Conservation (phyloP, 495 filamentous ascomycete genomes). For the Aspergillus coremiiformis region DNA sequence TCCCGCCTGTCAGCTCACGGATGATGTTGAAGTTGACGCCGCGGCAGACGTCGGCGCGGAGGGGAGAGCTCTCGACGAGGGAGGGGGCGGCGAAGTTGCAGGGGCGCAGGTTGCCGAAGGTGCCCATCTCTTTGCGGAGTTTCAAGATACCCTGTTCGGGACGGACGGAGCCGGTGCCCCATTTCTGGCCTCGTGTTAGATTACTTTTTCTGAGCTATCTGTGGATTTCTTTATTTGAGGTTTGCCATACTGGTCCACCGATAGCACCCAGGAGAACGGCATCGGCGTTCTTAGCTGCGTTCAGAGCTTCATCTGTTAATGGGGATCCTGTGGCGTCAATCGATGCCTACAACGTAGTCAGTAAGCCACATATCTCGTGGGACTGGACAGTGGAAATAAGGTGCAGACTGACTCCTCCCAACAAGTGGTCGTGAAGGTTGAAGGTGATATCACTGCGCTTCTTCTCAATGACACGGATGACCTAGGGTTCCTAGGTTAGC, state of each 20-base stretch:
- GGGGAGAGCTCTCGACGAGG: slow-evolving; percentile 79
- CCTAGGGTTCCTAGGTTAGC: slow-evolving; percentile 19
- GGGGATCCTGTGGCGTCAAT: slow-evolving; percentile 76
- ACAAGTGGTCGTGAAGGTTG: slow-evolving; percentile 84
- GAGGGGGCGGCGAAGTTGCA: slow-evolving; percentile 93
- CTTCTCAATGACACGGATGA: slow-evolving; percentile 67
- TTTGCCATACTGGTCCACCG: slow-evolving; percentile 73
- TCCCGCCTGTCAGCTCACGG: slow-evolving; percentile 88
- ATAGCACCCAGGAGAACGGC: slow-evolving; percentile 92
- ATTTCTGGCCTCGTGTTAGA: slow-evolving; percentile 52
- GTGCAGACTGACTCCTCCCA: slow-evolving; percentile 73
- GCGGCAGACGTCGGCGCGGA: slow-evolving; percentile 78
- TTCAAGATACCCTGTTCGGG: slow-evolving; percentile 91
- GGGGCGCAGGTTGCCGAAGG: slow-evolving; percentile 95
- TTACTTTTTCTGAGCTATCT: not conserved
- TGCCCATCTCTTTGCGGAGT: slow-evolving; percentile 88
- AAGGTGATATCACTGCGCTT: slow-evolving; percentile 62
- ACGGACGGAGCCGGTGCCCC: slow-evolving; percentile 82
- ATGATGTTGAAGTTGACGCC: slow-evolving; percentile 93
- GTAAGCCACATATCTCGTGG: not conserved
- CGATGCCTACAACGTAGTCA: slow-evolving; percentile 47
- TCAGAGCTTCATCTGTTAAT: slow-evolving; percentile 77
- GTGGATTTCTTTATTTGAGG: not conserved
- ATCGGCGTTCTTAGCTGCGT: slow-evolving; percentile 81
- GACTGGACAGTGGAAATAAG: not conserved